Evolutionary conservation across 2,329 filamentous ascomycete species (phyloP).

Genomic region (Bretziella fagacearum): DNA sequence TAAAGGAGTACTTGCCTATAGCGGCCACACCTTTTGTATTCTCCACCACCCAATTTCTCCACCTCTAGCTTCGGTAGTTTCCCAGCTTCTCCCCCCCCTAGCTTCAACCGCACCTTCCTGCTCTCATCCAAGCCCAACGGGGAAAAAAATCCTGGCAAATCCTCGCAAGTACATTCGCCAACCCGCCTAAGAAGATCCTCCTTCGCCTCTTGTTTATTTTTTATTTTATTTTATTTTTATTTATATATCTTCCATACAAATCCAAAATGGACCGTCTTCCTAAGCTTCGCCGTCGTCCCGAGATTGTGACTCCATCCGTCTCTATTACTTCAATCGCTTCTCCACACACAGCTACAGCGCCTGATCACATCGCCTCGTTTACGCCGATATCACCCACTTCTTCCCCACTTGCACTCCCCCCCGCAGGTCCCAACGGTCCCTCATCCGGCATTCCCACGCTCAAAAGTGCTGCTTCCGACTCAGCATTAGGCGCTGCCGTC

Average conservation of each 20-base stretch:
- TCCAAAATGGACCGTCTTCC: slow-evolving; percentile 27
- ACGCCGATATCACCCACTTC: slow-evolving; percentile 16
- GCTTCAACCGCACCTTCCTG: no score
- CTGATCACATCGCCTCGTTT: slow-evolving; percentile 1
- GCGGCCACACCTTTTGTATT: no score
- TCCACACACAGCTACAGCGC: slow-evolving; percentile 5
- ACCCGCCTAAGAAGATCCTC: no score
- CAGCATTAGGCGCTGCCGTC: background rate
- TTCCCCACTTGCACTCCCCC: slow-evolving; percentile 18
- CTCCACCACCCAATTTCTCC: no score
- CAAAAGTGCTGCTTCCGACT: slow-evolving; percentile 11
- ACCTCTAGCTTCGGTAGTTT: no score
- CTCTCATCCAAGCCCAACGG: no score
- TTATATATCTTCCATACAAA: background rate
- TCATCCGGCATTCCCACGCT: slow-evolving; percentile 10
- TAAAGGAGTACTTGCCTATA: no score
- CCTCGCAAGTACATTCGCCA: no score
- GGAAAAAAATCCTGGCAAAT: no score
- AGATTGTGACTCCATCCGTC: slow-evolving; percentile 16
- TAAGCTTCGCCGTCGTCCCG: slow-evolving; percentile 28
- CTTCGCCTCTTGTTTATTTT: slow-evolving; percentile 4
- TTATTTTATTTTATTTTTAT: background rate
- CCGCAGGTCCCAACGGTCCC: slow-evolving; percentile 15
- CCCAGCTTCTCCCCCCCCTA: no score
- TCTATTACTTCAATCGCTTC: slow-evolving; percentile 2